These are phyloP conservation scores for Globisporangium viniferum DNA, from an alignment of 352 stramenopile genomes.

Conservation along the genomic window DNA sequence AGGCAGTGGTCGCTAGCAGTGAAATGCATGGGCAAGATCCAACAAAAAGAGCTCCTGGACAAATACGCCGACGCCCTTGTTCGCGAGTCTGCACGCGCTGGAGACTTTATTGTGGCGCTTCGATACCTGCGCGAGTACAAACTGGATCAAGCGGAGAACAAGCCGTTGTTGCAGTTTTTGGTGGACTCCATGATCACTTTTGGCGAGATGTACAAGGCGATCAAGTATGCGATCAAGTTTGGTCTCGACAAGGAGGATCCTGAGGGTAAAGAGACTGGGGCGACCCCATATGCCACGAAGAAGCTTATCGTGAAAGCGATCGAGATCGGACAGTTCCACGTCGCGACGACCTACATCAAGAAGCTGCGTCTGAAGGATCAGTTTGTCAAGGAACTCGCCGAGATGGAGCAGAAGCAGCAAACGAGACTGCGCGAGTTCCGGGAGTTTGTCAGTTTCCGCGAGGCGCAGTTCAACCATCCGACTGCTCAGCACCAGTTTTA, in stretches of 20 bases:
- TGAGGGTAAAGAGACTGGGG: constrained; percentile 21
- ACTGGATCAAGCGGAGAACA: constrained; percentile 43
- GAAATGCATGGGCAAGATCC: constrained; percentile 82
- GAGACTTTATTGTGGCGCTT: constrained; percentile 70
- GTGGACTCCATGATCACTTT: constrained; percentile 68
- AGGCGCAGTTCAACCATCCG: constrained; percentile 46
- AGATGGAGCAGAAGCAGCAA: constrained; percentile 59
- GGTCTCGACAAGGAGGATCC: constrained; percentile 37
- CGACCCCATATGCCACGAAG: constrained; percentile 43
- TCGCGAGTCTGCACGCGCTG: constrained; percentile 46
- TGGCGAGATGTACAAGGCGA: constrained; percentile 83
- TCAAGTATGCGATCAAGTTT: constrained; percentile 89
- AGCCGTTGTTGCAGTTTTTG: constrained; percentile 45
- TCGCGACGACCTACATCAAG: constrained; percentile 80
- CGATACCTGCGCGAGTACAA: constrained; percentile 80
- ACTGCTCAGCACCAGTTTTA: constrained; percentile 35
- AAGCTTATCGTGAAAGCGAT: constrained; percentile 57
- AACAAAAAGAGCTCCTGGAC: constrained; percentile 42
- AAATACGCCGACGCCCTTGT: constrained; percentile 50
- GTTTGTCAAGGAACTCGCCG: constrained; percentile 52
- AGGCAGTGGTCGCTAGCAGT: constrained; percentile 64
- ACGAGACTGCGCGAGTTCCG: constrained; percentile 55
- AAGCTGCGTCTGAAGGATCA: constrained; percentile 63
- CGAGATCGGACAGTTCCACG: constrained; percentile 61
- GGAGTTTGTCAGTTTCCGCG: constrained; percentile 44